Conservation (phyloP, 1,139 yeast species). For the Kodamaea derodonti region DNA sequence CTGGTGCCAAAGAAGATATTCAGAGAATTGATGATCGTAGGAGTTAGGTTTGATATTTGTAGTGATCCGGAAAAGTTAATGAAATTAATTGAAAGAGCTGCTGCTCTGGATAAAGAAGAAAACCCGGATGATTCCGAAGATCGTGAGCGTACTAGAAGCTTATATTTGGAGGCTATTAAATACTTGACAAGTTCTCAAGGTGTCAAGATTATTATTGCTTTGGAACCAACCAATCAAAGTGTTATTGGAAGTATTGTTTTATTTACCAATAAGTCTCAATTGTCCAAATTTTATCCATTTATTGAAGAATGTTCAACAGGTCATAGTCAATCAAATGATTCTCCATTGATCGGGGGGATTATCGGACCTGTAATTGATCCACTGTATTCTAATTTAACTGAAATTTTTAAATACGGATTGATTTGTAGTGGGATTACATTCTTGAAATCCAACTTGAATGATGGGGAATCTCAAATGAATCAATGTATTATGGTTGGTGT, state of each 20-base stretch:
- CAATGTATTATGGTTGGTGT: conserved; percentile 39
- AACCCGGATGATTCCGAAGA: conserved; percentile 10
- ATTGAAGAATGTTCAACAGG: conserved; percentile 28
- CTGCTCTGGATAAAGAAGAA: conserved; percentile 6
- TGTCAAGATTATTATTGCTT: conserved; percentile 50
- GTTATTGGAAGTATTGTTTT: conserved; percentile 55
- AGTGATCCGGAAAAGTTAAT: conserved; percentile 37
- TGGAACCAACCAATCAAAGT: conserved; percentile 52
- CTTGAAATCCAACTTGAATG: conserved; percentile 37
- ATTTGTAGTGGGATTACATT: conserved; percentile 58
- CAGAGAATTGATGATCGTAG: conserved; percentile 56
- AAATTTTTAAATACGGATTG: conserved; percentile 54
- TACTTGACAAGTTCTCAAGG: conserved; percentile 21
- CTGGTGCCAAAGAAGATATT: conserved; percentile 53
- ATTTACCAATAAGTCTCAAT: conserved; percentile 45
- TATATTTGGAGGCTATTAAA: conserved; percentile 20
- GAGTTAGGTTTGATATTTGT: conserved; percentile 56
- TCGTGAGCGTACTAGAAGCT: conserved; percentile 13
- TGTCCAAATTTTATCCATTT: conserved; percentile 53
- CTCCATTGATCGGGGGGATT: conserved; percentile 46
- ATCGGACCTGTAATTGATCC: conserved; percentile 57
- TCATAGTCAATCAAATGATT: conserved; percentile 3
- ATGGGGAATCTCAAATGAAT: conserved; percentile 23
- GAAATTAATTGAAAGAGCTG: conserved; percentile 27
- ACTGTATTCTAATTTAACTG: conserved; percentile 50